A percentile compares a stretch with the other conserved stretches of the same genome.
Evolutionary conservation across 768 basidiomycete species (phyloP).

Genomic region (Naganishia onofrii): DNA sequence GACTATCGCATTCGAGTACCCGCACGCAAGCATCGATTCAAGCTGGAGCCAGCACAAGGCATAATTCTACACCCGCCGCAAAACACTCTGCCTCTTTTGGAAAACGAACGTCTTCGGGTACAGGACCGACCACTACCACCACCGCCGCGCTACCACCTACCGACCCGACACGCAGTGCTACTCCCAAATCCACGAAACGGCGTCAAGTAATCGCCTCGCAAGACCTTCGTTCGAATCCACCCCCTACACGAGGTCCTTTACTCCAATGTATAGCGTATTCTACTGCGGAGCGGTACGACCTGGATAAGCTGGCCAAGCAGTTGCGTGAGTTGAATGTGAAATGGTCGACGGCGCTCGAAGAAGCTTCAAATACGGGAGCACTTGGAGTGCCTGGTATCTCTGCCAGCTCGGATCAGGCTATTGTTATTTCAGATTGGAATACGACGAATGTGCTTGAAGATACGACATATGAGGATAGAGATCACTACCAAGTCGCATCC

Average conservation of each 20-base stretch:
- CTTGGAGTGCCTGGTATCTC: conserved; percentile 19
- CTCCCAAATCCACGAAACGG: conserved; percentile 54
- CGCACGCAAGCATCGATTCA: conserved; percentile 6
- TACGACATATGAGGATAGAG: conserved; percentile 14
- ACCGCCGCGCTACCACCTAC: not conserved
- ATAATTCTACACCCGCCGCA: not conserved
- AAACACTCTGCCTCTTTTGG: not conserved
- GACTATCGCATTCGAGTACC: conserved; percentile 8
- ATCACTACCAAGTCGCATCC: conserved; percentile 3
- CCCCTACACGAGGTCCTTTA: conserved; percentile 77
- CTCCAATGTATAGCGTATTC: conserved; percentile 77
- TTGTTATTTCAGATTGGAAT: conserved; percentile 33
- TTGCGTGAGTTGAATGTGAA: conserved; percentile 41
- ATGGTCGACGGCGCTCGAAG: conserved; percentile 49
- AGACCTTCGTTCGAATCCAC: conserved; percentile 80
- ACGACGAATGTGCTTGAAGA: conserved; percentile 21
- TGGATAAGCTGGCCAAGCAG: conserved; percentile 59
- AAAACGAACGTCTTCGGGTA: conserved; percentile 17
- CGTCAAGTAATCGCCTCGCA: conserved; percentile 80
- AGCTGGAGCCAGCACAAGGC: conserved; percentile 13
- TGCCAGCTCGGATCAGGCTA: conserved; percentile 28
- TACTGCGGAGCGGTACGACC: conserved; percentile 77
- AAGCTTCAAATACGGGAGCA: conserved; percentile 18
- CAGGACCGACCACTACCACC: not conserved
- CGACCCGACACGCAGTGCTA: conserved; percentile 10